Evolutionary conservation across 1,284 basidiomycete species (phyloP).

Genomic region (Ceratobasidium sp.): DNA sequence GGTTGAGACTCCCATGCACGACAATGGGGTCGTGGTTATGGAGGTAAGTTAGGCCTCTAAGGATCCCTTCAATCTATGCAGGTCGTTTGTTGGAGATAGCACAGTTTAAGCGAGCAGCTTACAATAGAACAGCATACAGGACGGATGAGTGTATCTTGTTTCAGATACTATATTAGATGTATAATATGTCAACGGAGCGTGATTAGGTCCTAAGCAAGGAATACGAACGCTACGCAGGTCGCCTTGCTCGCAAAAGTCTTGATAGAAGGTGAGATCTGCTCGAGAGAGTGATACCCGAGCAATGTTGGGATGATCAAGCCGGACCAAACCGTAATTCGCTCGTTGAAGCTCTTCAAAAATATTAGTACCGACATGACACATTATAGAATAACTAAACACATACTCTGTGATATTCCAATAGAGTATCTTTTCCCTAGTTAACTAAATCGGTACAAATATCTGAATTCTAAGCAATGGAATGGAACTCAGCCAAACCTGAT

Average conservation of each 20-base stretch:
- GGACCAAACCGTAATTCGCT: neutral
- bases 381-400: neutral
- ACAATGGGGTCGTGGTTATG: conserved; percentile 24
- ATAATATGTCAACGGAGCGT: neutral
- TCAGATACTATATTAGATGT: neutral
- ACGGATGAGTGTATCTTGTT: neutral
- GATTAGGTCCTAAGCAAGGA: neutral
- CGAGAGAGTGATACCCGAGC: neutral
- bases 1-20: conserved; percentile 39
- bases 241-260: neutral
- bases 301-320: neutral
- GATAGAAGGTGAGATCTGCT: neutral
- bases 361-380: too few species aligned
- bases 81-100: neutral
- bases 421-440: neutral
- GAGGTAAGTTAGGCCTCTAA: conserved; percentile 28
- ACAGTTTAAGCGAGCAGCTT: neutral
- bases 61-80: conserved; percentile 4
- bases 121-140: conserved; percentile 9
- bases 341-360: neutral
- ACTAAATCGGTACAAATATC: neutral
- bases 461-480: too few species aligned
- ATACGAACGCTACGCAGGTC: conserved; percentile 8
- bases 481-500: neutral
- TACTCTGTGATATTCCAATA: neutral